These are phyloP conservation scores for Penicillium manginii DNA, from an alignment of 495 filamentous ascomycete genomes.

Conservation along the genomic window DNA sequence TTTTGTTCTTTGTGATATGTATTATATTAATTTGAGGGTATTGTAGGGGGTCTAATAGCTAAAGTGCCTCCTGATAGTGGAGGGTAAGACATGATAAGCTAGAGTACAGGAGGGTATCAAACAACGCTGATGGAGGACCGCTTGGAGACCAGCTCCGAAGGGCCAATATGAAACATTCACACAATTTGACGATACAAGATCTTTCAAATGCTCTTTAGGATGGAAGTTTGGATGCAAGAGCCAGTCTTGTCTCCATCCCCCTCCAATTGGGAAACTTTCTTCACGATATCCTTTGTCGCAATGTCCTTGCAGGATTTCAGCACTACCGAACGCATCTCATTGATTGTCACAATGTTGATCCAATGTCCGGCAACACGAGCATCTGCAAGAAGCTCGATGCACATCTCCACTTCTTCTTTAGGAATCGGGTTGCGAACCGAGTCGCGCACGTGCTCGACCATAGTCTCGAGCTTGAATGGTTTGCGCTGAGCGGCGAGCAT, in stretches of 20 bases:
- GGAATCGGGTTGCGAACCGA: constrained; percentile 47
- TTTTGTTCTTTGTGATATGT: constrained; percentile 13
- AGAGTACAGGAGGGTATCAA: constrained; percentile 37
- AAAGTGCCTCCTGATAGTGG: constrained; percentile 9
- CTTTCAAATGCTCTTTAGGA: constrained; percentile 17
- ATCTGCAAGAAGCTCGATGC: constrained; percentile 48
- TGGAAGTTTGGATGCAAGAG: constrained; percentile 14
- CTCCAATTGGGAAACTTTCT: constrained; percentile 41
- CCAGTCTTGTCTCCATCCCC: constrained; percentile 34
- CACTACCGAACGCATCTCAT: constrained; percentile 45
- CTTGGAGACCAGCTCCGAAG: constrained; percentile 30
- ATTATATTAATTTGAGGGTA: constrained; percentile 21
- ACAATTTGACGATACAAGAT: constrained; percentile 16
- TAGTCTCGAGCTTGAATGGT: constrained; percentile 43
- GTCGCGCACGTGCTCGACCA: constrained; percentile 45
- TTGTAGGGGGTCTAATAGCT: constrained; percentile 14
- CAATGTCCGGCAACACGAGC: constrained; percentile 47
- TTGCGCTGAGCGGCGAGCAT: constrained; percentile 42
- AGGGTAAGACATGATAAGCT: constrained; percentile 20
- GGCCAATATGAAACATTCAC: constrained; percentile 34
- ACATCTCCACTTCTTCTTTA: constrained; percentile 42
- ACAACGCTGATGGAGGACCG: constrained; percentile 42
- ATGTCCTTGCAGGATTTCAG: constrained; percentile 49
- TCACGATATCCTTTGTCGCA: constrained; percentile 42
- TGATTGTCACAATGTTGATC: constrained; percentile 48